A percentile compares a stretch with the other conserved stretches of the same genome.
phyloP scores from a whole-genome alignment of 768 basidiomycete species.

The Pleurotus cornucopiae region DNA sequence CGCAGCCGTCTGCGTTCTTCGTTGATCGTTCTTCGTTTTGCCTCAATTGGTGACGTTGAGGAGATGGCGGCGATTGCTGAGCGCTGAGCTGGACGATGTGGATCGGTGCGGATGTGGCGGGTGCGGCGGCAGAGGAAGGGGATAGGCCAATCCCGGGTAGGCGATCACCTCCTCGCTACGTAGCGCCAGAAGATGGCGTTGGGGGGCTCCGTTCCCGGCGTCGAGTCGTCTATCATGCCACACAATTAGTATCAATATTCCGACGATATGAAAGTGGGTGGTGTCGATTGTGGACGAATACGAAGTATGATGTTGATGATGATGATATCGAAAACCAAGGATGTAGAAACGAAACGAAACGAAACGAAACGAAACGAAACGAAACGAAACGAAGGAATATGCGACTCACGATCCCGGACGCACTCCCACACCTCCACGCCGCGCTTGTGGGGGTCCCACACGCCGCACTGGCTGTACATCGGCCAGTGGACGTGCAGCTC shows the following conservation, averaged over 20 bases:
- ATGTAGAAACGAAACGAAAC: background rate
- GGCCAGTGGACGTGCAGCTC: conserved; percentile 65
- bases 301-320: no score
- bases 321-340: conserved; percentile 2
- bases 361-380: no score
- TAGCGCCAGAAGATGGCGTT: conserved; percentile 45
- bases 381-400: no score
- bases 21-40: no score
- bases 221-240: conserved; percentile 49
- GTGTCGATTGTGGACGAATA: no score
- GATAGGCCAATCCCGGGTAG: background rate
- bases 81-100: no score
- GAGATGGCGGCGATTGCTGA: no score
- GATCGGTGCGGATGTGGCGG: no score
- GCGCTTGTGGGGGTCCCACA: conserved; percentile 63
- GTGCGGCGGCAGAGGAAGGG: no score
- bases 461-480: conserved; percentile 62
- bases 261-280: no score
- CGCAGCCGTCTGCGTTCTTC: no score
- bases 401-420: conserved; percentile 56
- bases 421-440: conserved; percentile 79
- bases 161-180: conserved; percentile 37
- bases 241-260: background rate
- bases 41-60: no score
- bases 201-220: conserved; percentile 43